phyloP scores from a whole-genome alignment of 2,329 filamentous ascomycete species.

The Aspergillus sp. region DNA sequence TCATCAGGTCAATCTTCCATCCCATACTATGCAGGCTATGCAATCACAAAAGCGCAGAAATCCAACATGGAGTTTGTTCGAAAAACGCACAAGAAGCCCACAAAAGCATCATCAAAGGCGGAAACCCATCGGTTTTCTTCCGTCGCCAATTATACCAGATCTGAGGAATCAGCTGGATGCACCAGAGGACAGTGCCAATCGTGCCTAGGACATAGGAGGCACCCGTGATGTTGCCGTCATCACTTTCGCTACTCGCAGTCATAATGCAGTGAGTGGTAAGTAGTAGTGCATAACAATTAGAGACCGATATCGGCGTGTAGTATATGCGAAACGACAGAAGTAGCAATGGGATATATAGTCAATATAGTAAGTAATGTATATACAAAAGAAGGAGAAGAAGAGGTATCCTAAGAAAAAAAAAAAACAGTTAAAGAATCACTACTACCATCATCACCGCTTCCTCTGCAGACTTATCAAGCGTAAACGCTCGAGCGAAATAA shows the following conservation, averaged over 20 bases:
- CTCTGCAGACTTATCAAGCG: not conserved
- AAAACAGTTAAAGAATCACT: not conserved
- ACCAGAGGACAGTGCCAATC: constrained; percentile 46
- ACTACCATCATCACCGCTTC: not conserved
- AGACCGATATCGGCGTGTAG: not conserved
- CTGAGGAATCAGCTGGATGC: constrained; percentile 42
- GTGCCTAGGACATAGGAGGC: constrained; percentile 43
- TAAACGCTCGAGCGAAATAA: not conserved
- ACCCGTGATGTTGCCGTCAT: constrained; percentile 31
- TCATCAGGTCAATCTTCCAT: not conserved
- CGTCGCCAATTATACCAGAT: constrained; percentile 65
- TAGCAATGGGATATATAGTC: too few species aligned
- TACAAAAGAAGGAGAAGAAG: too few species aligned
- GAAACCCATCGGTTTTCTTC: constrained; percentile 64
- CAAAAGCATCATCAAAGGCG: constrained; percentile 62
- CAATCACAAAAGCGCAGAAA: not conserved
- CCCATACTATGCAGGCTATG: not conserved
- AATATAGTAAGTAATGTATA: too few species aligned
- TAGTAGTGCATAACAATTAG: too few species aligned
- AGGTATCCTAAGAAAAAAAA: too few species aligned
- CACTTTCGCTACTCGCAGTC: constrained; percentile 9
- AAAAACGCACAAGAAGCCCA: constrained; percentile 57
- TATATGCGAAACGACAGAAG: too few species aligned
- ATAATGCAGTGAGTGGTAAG: too few species aligned
- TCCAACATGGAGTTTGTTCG: not conserved